A percentile compares a stretch with the other conserved stretches of the same genome.
Conservation (phyloP, 192 early-diverging fungal genomes). For the Backusella luteola region DNA sequence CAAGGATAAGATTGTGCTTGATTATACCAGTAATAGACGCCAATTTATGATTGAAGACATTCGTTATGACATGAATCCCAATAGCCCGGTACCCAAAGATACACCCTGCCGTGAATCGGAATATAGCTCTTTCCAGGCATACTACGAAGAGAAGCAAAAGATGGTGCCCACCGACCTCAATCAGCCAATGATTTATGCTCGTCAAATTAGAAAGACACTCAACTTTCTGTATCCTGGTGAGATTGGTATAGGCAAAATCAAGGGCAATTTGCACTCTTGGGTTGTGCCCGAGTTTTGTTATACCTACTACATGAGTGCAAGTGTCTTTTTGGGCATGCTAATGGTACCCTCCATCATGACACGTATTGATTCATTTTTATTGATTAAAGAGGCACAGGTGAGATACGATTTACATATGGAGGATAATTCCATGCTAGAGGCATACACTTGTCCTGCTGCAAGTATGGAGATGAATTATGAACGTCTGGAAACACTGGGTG, state of each 20-base stretch:
- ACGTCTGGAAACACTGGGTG: slow-evolving; percentile 86
- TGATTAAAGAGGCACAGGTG: slow-evolving; percentile 43
- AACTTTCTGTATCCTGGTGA: slow-evolving; percentile 43
- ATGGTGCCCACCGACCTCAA: slow-evolving; percentile 15
- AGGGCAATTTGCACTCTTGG: slow-evolving; percentile 26
- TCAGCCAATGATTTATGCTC: slow-evolving; percentile 40
- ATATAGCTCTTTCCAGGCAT: slow-evolving; percentile 39
- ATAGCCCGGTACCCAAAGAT: slow-evolving; percentile 19
- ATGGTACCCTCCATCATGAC: slow-evolving; percentile 64
- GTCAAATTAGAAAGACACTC: slow-evolving; percentile 38
- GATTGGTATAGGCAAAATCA: slow-evolving; percentile 14
- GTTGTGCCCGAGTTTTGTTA: slow-evolving; percentile 43
- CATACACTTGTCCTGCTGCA: slow-evolving; percentile 74
- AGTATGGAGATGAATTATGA: slow-evolving; percentile 76
- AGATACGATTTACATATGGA: slow-evolving; percentile 39
- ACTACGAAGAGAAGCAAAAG: slow-evolving; percentile 37
- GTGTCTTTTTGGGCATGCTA: slow-evolving; percentile 40
- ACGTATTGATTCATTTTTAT: slow-evolving; percentile 58
- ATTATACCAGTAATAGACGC: slow-evolving; percentile 41
- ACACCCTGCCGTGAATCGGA: slow-evolving; percentile 27
- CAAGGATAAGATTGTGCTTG: slow-evolving; percentile 35
- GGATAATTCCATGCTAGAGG: slow-evolving; percentile 53
- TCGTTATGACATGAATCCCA: slow-evolving; percentile 31
- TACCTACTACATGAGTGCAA: slow-evolving; percentile 35
- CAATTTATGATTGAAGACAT: slow-evolving; percentile 43